These are phyloP conservation scores for Athelia sp. DNA, from an alignment of 1,284 basidiomycete genomes.

Conservation along the genomic window DNA sequence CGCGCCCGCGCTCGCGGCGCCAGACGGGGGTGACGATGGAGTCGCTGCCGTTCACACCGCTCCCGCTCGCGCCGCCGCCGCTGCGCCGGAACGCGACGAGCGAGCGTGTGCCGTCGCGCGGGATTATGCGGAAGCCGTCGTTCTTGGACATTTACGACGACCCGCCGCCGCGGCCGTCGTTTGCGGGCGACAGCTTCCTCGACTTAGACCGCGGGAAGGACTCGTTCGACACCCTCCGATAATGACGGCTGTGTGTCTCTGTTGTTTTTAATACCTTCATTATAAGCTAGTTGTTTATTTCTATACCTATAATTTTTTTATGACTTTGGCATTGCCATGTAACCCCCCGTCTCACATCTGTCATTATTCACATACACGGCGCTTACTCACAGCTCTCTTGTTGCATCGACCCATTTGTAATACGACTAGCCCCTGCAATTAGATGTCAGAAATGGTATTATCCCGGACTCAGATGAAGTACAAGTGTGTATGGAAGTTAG, in stretches of 20 bases:
- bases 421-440: slow-evolving; percentile 1
- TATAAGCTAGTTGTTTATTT: slow-evolving; percentile 13
- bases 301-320: slow-evolving; percentile 20
- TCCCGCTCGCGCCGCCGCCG: too few relatives aligned
- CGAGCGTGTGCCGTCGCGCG: too few relatives aligned
- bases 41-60: too few relatives aligned
- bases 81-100: too few relatives aligned
- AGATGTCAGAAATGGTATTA: neutral
- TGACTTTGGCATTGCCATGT: slow-evolving; percentile 12
- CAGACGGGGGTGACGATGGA: slow-evolving; percentile 3
- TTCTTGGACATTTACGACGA: slow-evolving; percentile 66
- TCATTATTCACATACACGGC: neutral
- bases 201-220: slow-evolving; percentile 49
- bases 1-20: slow-evolving; percentile 17
- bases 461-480: neutral
- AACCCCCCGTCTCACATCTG: slow-evolving; percentile 8
- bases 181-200: slow-evolving; percentile 51
- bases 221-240: slow-evolving; percentile 58
- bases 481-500: slow-evolving; percentile 7
- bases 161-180: slow-evolving; percentile 6
- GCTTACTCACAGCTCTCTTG: neutral
- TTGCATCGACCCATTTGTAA: neutral
- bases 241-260: slow-evolving; percentile 13
- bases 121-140: slow-evolving; percentile 33
- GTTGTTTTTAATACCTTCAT: slow-evolving; percentile 12